Evolutionary conservation across 2,329 filamentous ascomycete species (phyloP).

Genomic region (Colletotrichum sp.): DNA sequence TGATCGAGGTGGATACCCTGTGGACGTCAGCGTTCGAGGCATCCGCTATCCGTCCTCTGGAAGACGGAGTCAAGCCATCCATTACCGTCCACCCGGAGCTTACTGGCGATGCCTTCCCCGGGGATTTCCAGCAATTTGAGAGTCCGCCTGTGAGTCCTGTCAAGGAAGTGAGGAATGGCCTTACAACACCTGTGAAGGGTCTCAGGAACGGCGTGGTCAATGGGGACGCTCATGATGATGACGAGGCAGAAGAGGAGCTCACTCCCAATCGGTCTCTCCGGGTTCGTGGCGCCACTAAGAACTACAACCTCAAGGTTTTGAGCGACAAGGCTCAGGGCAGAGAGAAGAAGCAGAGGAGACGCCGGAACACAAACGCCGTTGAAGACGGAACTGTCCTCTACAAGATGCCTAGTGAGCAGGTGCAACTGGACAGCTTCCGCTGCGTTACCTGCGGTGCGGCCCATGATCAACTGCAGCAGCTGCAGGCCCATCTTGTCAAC

Average conservation of each 20-base stretch:
- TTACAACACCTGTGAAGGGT: constrained; percentile 2
- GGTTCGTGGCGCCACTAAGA: constrained; percentile 48
- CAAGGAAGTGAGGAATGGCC: neutral
- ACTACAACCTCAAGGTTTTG: constrained; percentile 65
- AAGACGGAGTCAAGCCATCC: constrained; percentile 48
- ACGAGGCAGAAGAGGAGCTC: constrained; percentile 49
- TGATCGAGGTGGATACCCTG: constrained; percentile 53
- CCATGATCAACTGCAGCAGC: constrained; percentile 51
- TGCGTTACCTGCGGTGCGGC: constrained; percentile 57
- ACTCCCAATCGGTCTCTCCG: constrained; percentile 59
- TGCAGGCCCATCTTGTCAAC: constrained; percentile 53
- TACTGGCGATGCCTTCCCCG: neutral
- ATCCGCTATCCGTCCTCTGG: constrained; percentile 31
- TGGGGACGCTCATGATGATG: constrained; percentile 41
- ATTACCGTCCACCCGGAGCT: constrained; percentile 39
- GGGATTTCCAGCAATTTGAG: neutral
- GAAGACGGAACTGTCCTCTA: constrained; percentile 52
- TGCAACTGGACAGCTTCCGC: constrained; percentile 52
- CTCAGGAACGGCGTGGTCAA: constrained; percentile 21
- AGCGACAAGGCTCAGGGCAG: constrained; percentile 63
- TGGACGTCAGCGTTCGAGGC: constrained; percentile 48
- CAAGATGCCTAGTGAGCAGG: constrained; percentile 46
- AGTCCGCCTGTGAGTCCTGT: neutral
- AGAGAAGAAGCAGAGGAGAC: constrained; percentile 49
- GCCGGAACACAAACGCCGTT: constrained; percentile 24